These are phyloP conservation scores for Podaxis sp. DNA, from an alignment of 768 basidiomycete species.

Conservation along the genomic window DNA sequence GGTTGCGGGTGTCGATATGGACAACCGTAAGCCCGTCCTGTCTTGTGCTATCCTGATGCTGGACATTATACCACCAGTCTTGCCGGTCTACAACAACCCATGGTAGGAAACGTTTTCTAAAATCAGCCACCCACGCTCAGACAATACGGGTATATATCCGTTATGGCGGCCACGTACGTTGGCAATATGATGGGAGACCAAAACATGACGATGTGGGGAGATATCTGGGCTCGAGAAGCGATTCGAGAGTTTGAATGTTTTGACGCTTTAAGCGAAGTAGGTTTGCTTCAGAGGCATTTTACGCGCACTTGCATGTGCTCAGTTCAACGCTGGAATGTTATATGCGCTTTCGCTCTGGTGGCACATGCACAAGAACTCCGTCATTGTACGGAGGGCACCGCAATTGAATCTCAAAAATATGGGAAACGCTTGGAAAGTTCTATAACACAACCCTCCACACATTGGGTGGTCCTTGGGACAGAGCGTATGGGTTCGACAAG, in stretches of 20 bases:
- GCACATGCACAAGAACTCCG: conserved; percentile 25
- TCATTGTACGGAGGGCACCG: conserved; percentile 18
- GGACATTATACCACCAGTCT: neutral
- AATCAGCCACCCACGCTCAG: neutral
- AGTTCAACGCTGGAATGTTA: conserved; percentile 28
- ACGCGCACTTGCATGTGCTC: neutral
- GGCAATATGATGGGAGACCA: conserved; percentile 24
- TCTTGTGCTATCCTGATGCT: neutral
- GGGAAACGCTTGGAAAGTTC: conserved; percentile 18
- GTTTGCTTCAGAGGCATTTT: neutral
- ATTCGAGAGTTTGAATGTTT: conserved; percentile 23
- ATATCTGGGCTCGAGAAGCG: conserved; percentile 24
- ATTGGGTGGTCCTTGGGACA: conserved; percentile 25
- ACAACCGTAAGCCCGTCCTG: conserved; percentile 19
- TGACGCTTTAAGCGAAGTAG: conserved; percentile 24
- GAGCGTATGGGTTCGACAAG: conserved; percentile 26
- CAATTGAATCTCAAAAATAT: conserved; percentile 24
- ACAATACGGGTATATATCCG: conserved; percentile 24
- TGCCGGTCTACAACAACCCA: conserved; percentile 3
- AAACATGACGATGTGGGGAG: conserved; percentile 28
- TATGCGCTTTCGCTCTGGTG: conserved; percentile 27
- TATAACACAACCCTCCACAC: conserved; percentile 25
- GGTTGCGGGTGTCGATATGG: conserved; percentile 24
- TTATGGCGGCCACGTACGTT: conserved; percentile 28
- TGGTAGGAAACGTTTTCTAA: neutral